These are phyloP conservation scores for Protomyces macrosporus DNA, from an alignment of 1,139 yeast species.

Conservation along the genomic window DNA sequence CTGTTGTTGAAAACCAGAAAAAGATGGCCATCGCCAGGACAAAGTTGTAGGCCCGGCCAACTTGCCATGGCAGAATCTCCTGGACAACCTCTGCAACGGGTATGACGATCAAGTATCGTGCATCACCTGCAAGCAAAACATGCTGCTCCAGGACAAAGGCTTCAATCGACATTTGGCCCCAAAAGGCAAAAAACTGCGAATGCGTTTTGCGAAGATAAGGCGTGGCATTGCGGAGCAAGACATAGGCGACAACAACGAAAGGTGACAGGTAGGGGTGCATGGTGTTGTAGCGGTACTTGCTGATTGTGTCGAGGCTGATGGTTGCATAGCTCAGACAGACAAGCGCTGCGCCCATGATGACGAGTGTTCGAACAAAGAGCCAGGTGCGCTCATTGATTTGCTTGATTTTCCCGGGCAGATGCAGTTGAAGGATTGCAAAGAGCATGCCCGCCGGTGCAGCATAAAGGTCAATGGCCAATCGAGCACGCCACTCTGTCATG, in stretches of 20 bases:
- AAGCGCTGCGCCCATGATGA: conserved; percentile 23
- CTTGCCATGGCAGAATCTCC: background rate
- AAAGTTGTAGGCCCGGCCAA: background rate
- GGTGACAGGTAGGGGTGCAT: conserved; percentile 31
- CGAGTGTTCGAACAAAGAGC: conserved; percentile 24
- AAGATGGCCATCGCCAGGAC: background rate
- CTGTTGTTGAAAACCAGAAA: background rate
- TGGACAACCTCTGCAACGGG: background rate
- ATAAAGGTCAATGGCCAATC: conserved; percentile 34
- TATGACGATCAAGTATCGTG: conserved; percentile 3
- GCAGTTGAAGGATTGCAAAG: conserved; percentile 30
- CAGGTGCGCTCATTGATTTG: conserved; percentile 8
- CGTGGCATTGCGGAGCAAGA: conserved; percentile 33
- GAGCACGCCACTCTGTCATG: conserved; percentile 34
- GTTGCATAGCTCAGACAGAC: conserved; percentile 29
- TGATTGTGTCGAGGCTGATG: conserved; percentile 24
- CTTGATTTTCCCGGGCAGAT: conserved; percentile 16
- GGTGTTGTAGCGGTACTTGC: conserved; percentile 33
- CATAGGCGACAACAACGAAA: conserved; percentile 33
- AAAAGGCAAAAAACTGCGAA: conserved; percentile 33
- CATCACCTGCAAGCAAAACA: conserved; percentile 36
- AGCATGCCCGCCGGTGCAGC: conserved; percentile 35
- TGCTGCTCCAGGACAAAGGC: conserved; percentile 35
- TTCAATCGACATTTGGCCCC: conserved; percentile 35
- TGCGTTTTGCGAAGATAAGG: conserved; percentile 30